Evolutionary conservation across 495 filamentous ascomycete species (phyloP).

Genomic region (Penicillium lividum): DNA sequence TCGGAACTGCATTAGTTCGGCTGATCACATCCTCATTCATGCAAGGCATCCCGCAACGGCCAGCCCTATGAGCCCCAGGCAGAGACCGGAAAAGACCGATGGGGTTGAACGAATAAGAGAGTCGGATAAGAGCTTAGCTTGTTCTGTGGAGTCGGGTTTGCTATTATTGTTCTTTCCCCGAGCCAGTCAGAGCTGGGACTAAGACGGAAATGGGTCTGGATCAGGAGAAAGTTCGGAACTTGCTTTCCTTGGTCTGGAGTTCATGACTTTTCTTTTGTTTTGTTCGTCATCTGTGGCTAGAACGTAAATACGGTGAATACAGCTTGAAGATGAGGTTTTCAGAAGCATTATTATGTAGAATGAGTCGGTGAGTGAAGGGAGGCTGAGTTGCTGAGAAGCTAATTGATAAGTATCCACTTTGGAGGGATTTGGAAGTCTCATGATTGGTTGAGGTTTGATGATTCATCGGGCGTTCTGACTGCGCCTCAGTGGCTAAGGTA

Average conservation of each 20-base stretch:
- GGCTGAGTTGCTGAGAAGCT: slow-evolving; percentile 11
- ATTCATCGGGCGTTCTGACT: slow-evolving; percentile 10
- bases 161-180: not conserved
- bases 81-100: slow-evolving; percentile 27
- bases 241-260: slow-evolving; percentile 1
- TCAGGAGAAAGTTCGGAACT: not conserved
- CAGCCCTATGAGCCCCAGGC: slow-evolving; percentile 31
- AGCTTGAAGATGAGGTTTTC: slow-evolving; percentile 1
- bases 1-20: not conserved
- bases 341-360: not conserved
- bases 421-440: not conserved
- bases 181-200: not conserved
- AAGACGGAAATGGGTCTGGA: not conserved
- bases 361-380: slow-evolving; percentile 16
- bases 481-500: slow-evolving; percentile 6
- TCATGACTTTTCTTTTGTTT: not conserved
- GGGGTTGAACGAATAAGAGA: slow-evolving; percentile 11
- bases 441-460: not conserved
- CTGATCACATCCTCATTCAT: slow-evolving; percentile 5
- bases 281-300: slow-evolving; percentile 6
- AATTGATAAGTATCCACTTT: not conserved
- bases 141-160: slow-evolving; percentile 1
- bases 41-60: slow-evolving; percentile 25
- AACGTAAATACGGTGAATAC: slow-evolving; percentile 20
- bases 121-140: slow-evolving; percentile 8